phyloP scores from a whole-genome alignment of 306 rosid genomes.

The Ceratonia siliqua region DNA sequence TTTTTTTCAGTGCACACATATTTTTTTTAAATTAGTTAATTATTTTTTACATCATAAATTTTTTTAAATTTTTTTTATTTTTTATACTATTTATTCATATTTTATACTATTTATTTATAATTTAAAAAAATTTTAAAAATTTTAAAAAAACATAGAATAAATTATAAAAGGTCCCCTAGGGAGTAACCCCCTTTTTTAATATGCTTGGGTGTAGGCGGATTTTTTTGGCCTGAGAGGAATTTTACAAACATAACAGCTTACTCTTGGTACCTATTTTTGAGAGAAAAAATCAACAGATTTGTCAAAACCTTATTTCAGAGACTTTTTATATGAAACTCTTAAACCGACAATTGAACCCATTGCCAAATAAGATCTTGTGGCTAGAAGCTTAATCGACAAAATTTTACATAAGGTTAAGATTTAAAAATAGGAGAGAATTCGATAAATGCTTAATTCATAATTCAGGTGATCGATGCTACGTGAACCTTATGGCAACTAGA shows the following conservation, averaged over 20 bases:
- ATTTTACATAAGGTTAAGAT: not conserved
- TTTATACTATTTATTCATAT: too few relatives aligned
- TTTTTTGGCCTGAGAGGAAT: not conserved
- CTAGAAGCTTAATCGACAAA: too few relatives aligned
- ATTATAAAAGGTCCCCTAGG: too few relatives aligned
- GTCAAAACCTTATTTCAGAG: not conserved
- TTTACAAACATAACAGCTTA: not conserved
- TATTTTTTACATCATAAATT: too few relatives aligned
- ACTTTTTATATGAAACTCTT: too few relatives aligned
- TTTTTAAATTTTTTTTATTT: too few relatives aligned
- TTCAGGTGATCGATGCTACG: not conserved
- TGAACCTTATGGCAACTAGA: not conserved
- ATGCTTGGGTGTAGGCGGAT: not conserved
- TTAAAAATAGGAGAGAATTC: not conserved
- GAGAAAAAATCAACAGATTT: not conserved
- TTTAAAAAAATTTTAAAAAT: too few relatives aligned
- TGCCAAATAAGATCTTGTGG: not conserved
- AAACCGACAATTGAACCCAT: not conserved
- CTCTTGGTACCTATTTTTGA: not conserved
- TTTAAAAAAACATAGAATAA: too few relatives aligned
- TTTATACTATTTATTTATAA: too few relatives aligned
- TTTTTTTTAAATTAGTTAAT: too few relatives aligned
- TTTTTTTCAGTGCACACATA: too few relatives aligned
- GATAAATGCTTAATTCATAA: not conserved
- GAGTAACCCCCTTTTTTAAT: too few relatives aligned